A percentile compares a stretch with the other conserved stretches of the same genome.
phyloP scores from a whole-genome alignment of 1,139 yeast genomes.

The Magnusiomyces paraingens region DNA sequence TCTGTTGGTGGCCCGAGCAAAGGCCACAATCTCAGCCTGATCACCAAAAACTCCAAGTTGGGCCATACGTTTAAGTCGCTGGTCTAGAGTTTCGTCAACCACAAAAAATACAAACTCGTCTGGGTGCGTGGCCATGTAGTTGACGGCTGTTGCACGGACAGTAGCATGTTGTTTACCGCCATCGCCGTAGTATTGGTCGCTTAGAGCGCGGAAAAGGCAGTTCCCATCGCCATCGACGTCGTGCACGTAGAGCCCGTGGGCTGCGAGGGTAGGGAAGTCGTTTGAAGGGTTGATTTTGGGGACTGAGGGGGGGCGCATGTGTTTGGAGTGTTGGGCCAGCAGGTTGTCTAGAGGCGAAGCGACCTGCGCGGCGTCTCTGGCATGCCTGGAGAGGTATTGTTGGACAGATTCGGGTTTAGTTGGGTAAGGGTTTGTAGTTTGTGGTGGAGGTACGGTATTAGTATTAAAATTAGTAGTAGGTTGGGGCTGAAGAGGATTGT shows the following conservation, averaged over 20 bases:
- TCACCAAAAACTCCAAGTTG: conserved; percentile 39
- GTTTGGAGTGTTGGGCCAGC: no score
- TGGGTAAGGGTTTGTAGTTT: no score
- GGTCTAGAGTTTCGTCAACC: conserved; percentile 31
- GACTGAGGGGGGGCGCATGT: no score
- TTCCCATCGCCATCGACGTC: conserved; percentile 39
- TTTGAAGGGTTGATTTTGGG: conserved; percentile 14
- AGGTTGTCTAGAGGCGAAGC: no score
- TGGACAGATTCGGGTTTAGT: no score
- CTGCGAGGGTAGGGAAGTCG: conserved; percentile 35
- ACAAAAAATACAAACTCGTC: conserved; percentile 30
- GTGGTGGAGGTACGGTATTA: no score
- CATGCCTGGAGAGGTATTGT: no score
- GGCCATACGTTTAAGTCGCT: conserved; percentile 33
- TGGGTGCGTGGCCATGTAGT: conserved; percentile 29
- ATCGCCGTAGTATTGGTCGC: conserved; percentile 38
- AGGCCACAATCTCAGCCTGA: conserved; percentile 38
- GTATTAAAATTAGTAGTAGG: no score
- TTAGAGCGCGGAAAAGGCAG: conserved; percentile 38
- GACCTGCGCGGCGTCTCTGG: no score
- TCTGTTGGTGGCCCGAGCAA: conserved; percentile 29
- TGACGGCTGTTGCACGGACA: conserved; percentile 31
- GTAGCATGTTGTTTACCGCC: conserved; percentile 28
- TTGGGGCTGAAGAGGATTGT: no score
- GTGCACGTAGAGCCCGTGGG: conserved; percentile 35